Percentiles rank a stretch among this genome's conserved stretches.
Conservation (phyloP, 2,329 filamentous ascomycete genomes). For the Zasmidium cellare region DNA sequence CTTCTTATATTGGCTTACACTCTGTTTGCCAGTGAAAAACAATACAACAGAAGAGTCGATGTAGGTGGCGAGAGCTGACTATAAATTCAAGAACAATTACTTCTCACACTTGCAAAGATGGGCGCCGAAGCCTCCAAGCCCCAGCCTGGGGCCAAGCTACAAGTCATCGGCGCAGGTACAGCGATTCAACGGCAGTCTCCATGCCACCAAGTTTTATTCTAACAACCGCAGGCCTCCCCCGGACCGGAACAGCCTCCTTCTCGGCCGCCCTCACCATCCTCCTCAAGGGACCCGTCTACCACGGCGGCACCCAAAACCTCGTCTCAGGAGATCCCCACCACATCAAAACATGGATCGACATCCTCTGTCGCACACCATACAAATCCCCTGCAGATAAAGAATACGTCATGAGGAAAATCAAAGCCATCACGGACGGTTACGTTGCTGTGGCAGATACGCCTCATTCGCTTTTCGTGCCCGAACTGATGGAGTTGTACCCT, state of each 20-base stretch:
- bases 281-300: conserved; percentile 16
- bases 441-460: conserved; percentile 36
- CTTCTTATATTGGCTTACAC: not conserved
- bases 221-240: conserved; percentile 6
- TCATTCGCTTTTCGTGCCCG: conserved; percentile 32
- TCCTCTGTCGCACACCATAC: conserved; percentile 5
- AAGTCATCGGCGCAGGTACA: not conserved
- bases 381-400: not conserved
- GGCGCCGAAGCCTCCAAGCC: not conserved
- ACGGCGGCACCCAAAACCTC: conserved; percentile 10
- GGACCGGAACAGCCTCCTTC: conserved; percentile 16
- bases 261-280: conserved; percentile 11
- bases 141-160: not conserved
- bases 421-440: conserved; percentile 30
- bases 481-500: conserved; percentile 38
- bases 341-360: conserved; percentile 9
- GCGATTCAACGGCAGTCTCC: not conserved
- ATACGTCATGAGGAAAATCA: conserved; percentile 1
- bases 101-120: not conserved
- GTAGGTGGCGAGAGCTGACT: too few relatives aligned
- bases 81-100: too few relatives aligned
- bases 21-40: too few relatives aligned
- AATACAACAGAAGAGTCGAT: too few relatives aligned
- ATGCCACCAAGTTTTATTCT: too few relatives aligned
- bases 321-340: conserved; percentile 4